Percentiles rank a stretch among this genome's conserved stretches.
phyloP scores from a whole-genome alignment of 2,329 filamentous ascomycete species.

The Pseudogymnoascus sp. region DNA sequence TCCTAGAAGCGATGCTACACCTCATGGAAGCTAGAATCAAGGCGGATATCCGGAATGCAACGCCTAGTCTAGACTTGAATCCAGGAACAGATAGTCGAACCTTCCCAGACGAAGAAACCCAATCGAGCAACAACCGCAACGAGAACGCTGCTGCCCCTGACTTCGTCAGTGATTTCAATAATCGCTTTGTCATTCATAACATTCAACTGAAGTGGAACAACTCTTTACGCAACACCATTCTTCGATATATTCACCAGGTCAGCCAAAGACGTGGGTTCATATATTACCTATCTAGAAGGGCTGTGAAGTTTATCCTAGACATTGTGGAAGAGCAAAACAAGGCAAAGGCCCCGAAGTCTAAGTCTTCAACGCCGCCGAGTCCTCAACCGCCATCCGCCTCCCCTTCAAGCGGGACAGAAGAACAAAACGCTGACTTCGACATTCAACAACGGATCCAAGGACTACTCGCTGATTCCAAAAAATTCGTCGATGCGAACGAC shows the following conservation, averaged over 20 bases:
- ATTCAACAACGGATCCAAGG: conserved; percentile 81
- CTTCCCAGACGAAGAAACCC: conserved; percentile 41
- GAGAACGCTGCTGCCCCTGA: conserved; percentile 67
- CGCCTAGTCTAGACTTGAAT: conserved; percentile 27
- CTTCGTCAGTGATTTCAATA: conserved; percentile 91
- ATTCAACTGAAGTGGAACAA: conserved; percentile 99
- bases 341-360: conserved; percentile 41
- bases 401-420: conserved; percentile 18
- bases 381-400: conserved; percentile 9
- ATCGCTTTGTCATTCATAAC: conserved; percentile 97
- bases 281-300: conserved; percentile 92
- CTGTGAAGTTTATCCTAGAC: conserved; percentile 95
- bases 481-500: conserved; percentile 67
- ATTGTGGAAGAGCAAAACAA: conserved; percentile 92
- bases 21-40: conserved; percentile 26
- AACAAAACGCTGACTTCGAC: conserved; percentile 41
- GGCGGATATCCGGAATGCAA: conserved; percentile 20
- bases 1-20: conserved; percentile 47
- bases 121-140: conserved; percentile 42
- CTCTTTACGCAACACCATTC: conserved; percentile 84
- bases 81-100: conserved; percentile 31
- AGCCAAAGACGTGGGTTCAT: conserved; percentile 92
- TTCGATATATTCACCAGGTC: conserved; percentile 95
- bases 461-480: conserved; percentile 74
- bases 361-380: conserved; percentile 19